phyloP scores from a whole-genome alignment of 2,329 filamentous ascomycete species.

The Huntiella bhutanensis region DNA sequence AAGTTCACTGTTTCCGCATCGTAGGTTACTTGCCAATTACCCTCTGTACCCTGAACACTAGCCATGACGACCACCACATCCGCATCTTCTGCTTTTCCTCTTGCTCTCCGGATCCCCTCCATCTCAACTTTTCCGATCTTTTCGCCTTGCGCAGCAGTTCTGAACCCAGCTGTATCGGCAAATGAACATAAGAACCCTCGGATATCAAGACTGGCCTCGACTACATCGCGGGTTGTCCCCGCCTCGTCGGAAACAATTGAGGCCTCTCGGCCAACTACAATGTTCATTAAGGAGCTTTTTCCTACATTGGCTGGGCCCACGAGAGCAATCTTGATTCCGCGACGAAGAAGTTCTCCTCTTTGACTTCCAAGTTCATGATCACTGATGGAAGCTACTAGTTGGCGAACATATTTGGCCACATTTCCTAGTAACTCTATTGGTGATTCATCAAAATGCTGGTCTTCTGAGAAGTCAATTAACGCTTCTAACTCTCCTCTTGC shows the following conservation, averaged over 20 bases:
- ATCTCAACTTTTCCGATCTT: constrained; percentile 57
- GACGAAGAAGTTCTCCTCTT: constrained; percentile 64
- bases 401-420: constrained; percentile 44
- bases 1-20: constrained; percentile 37
- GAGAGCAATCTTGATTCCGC: constrained; percentile 70
- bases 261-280: constrained; percentile 75
- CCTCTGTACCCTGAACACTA: constrained; percentile 38
- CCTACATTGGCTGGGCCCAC: constrained; percentile 85
- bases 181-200: constrained; percentile 83
- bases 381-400: constrained; percentile 42
- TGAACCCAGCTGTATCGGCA: constrained; percentile 82
- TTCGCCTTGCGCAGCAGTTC: constrained; percentile 23
- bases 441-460: constrained; percentile 90
- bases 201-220: constrained; percentile 80
- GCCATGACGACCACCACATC: constrained; percentile 72
- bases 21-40: constrained; percentile 24
- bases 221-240: constrained; percentile 82
- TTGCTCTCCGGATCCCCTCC: constrained; percentile 80
- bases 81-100: constrained; percentile 59
- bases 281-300: constrained; percentile 85
- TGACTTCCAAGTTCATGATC: constrained; percentile 60
- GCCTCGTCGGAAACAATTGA: constrained; percentile 89
- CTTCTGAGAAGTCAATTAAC: constrained; percentile 90
- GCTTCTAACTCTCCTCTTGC: constrained; percentile 86
- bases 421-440: constrained; percentile 51